Percentiles rank a stretch among this genome's conserved stretches.
phyloP scores from a whole-genome alignment of 1,284 basidiomycete species.

The Trichosporon sp. region DNA sequence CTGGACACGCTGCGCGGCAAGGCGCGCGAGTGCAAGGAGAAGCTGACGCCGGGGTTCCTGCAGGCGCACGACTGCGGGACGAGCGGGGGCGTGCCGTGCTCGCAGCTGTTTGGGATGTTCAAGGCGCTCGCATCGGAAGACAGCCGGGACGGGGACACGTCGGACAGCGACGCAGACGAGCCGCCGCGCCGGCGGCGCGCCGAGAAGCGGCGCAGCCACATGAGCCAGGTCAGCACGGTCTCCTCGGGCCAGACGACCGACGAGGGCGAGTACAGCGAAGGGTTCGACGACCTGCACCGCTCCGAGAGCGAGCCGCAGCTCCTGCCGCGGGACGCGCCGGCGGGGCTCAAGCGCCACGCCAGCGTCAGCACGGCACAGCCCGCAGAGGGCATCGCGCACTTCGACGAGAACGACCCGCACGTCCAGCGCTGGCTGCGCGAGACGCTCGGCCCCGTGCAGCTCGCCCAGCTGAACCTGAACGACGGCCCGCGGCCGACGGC shows the following conservation, averaged over 20 bases:
- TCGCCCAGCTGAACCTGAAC: not conserved
- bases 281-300: not conserved
- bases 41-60: not conserved
- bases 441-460: constrained; percentile 8
- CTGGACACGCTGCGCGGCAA: not conserved
- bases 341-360: not conserved
- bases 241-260: not conserved
- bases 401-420: constrained; percentile 11
- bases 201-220: not conserved
- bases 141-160: constrained; percentile 17
- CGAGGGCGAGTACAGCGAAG: not conserved
- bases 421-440: constrained; percentile 27
- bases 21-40: not conserved
- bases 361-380: constrained; percentile 7
- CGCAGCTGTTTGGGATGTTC: constrained; percentile 41
- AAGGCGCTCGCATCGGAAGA: constrained; percentile 32
- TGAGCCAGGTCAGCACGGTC: not conserved
- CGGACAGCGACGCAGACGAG: constrained; percentile 13
- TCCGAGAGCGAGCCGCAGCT: not conserved
- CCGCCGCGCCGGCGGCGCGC: not conserved
- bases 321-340: not conserved
- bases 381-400: not conserved
- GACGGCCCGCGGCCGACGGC: not conserved
- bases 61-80: not conserved
- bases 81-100: constrained; percentile 16